A percentile compares a stretch with the other conserved stretches of the same genome.
phyloP scores from a whole-genome alignment of 768 basidiomycete genomes.

The Boletus barrowsii region DNA sequence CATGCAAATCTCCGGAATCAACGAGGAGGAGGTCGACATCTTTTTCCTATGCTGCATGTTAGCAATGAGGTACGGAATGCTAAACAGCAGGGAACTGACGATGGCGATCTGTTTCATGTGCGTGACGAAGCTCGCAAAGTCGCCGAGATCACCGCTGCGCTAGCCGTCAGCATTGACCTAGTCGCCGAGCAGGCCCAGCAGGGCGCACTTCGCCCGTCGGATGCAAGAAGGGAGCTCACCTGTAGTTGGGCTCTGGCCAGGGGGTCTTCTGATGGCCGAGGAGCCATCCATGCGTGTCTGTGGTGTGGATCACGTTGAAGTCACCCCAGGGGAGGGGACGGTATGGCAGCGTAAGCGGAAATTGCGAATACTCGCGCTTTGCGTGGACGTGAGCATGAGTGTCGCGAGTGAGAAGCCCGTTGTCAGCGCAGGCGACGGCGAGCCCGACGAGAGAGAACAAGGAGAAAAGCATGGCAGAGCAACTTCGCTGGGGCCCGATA shows the following conservation, averaged over 20 bases:
- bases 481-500: background rate
- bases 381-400: slow-evolving; percentile 32
- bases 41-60: slow-evolving; percentile 40
- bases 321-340: slow-evolving; percentile 82
- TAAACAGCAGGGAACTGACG: slow-evolving; percentile 30
- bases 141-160: slow-evolving; percentile 63
- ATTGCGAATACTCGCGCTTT: slow-evolving; percentile 40
- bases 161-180: background rate
- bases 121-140: slow-evolving; percentile 80
- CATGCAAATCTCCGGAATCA: slow-evolving; percentile 78
- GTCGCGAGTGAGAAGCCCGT: slow-evolving; percentile 20
- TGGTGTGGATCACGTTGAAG: slow-evolving; percentile 83
- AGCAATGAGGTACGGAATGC: background rate
- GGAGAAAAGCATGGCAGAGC: slow-evolving; percentile 12
- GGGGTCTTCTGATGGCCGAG: slow-evolving; percentile 77
- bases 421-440: slow-evolving; percentile 20
- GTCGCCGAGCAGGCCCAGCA: background rate
- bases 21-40: slow-evolving; percentile 83
- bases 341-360: slow-evolving; percentile 53
- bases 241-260: slow-evolving; percentile 76
- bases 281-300: slow-evolving; percentile 81
- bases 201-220: background rate
- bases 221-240: slow-evolving; percentile 31
- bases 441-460: slow-evolving; percentile 18
- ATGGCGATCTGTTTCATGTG: slow-evolving; percentile 77